A percentile compares a stretch with the other conserved stretches of the same genome.
phyloP scores from a whole-genome alignment of 2,329 filamentous ascomycete genomes.

The Exophiala bonariae region DNA sequence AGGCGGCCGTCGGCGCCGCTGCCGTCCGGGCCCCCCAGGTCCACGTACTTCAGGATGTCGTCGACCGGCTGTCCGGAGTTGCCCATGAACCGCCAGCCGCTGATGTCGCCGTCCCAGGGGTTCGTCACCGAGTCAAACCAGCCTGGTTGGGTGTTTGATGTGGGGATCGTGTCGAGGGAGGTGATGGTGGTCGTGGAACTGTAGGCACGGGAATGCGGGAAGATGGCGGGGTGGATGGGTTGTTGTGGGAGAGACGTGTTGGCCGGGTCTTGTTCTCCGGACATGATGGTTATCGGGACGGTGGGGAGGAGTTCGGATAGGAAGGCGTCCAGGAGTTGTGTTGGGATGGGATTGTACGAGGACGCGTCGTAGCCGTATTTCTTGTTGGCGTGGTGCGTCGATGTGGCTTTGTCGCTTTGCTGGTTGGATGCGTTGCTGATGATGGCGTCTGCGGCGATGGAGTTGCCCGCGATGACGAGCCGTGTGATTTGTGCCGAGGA shows the following conservation, averaged over 20 bases:
- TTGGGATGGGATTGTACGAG: constrained; percentile 82
- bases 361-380: constrained; percentile 95
- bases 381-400: constrained; percentile 49
- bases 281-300: constrained; percentile 84
- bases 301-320: constrained; percentile 78
- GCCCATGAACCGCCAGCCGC: constrained; percentile 84
- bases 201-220: constrained; percentile 73
- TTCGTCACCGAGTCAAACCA: constrained; percentile 93
- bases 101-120: constrained; percentile 86
- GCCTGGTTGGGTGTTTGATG: constrained; percentile 51
- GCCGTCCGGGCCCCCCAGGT: constrained; percentile 38
- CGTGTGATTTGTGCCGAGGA: constrained; percentile 70
- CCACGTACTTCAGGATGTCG: constrained; percentile 89
- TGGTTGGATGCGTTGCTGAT: constrained; percentile 30
- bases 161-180: constrained; percentile 23
- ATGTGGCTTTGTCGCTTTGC: constrained; percentile 51
- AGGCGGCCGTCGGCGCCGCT: constrained; percentile 58
- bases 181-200: constrained; percentile 47
- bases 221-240: constrained; percentile 88
- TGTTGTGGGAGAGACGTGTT: constrained; percentile 91
- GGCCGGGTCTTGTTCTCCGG: constrained; percentile 81
- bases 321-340: constrained; percentile 79
- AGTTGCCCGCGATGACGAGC: constrained; percentile 90
- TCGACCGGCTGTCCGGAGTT: constrained; percentile 91
- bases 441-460: constrained; percentile 36